A percentile compares a stretch with the other conserved stretches of the same genome.
Conservation (phyloP, 1,284 basidiomycete genomes). For the Cryptococcus sp. region DNA sequence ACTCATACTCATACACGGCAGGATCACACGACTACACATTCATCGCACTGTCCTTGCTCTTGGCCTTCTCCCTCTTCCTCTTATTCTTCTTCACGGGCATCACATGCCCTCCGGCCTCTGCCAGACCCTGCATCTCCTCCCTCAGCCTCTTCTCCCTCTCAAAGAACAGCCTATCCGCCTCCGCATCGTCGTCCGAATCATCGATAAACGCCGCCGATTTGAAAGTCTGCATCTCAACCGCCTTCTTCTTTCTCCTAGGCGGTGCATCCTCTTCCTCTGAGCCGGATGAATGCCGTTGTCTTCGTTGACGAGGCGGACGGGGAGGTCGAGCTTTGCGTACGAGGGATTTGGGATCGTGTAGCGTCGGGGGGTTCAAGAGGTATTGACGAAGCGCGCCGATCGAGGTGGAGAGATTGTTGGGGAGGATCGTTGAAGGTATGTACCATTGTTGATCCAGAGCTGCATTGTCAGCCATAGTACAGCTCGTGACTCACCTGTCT, state of each 20-base stretch:
- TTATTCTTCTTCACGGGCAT: constrained; percentile 32
- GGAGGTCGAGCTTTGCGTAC: constrained; percentile 54
- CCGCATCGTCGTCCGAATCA: constrained; percentile 66
- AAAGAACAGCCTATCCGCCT: constrained; percentile 59
- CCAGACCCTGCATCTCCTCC: constrained; percentile 52
- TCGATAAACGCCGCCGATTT: constrained; percentile 85
- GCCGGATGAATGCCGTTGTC: constrained; percentile 23
- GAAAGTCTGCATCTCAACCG: constrained; percentile 62
- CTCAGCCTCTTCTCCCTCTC: constrained; percentile 61
- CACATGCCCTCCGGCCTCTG: constrained; percentile 42
- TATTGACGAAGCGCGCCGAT: constrained; percentile 34
- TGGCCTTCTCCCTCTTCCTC: constrained; percentile 10
- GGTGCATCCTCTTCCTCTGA: constrained; percentile 11
- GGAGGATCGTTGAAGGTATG: constrained; percentile 26
- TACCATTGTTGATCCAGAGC: constrained; percentile 24
- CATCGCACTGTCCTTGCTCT: constrained; percentile 7
- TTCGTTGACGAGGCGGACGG: constrained; percentile 54
- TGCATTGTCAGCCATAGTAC: constrained; percentile 5
- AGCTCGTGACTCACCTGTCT: constrained; percentile 11
- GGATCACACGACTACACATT: too few relatives aligned
- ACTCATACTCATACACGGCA: too few relatives aligned
- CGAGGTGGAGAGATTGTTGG: constrained; percentile 22
- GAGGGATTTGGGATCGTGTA: constrained; percentile 32
- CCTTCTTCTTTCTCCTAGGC: constrained; percentile 34
- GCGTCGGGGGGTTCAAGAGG: constrained; percentile 19